phyloP scores from a whole-genome alignment of 345 rosid genomes.

The Cardamine resedifolia region DNA sequence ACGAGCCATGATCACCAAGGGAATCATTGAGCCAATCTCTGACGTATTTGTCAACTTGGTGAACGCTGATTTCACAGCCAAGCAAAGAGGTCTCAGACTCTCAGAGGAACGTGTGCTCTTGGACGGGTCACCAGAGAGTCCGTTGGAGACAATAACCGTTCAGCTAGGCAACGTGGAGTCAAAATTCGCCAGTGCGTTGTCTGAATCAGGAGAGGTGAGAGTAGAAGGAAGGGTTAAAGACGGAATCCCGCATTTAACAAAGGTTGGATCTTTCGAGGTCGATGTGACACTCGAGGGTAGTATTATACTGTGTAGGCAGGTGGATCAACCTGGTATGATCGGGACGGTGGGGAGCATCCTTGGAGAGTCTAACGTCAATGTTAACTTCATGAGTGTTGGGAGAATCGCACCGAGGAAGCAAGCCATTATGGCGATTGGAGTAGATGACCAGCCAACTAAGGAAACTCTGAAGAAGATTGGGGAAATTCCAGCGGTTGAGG shows the following conservation, averaged over 20 bases:
- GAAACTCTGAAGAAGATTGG: conserved; percentile 71
- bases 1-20: conserved; percentile 91
- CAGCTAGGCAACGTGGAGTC: conserved; percentile 78
- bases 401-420: conserved; percentile 88
- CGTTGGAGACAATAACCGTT: conserved; percentile 72
- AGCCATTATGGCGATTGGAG: conserved; percentile 94
- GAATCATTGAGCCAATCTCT: conserved; percentile 84
- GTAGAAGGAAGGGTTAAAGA: conserved; percentile 87
- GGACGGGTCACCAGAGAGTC: conserved; percentile 79
- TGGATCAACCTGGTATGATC: conserved; percentile 92
- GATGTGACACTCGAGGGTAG: conserved; percentile 91
- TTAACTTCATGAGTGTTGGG: conserved; percentile 88
- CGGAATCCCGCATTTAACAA: conserved; percentile 77
- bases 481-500: conserved; percentile 66
- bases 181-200: conserved; percentile 76
- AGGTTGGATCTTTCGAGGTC: conserved; percentile 79
- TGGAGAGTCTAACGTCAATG: conserved; percentile 81
- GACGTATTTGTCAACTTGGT: conserved; percentile 78
- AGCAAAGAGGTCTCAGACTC: conserved; percentile 80
- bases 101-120: conserved; percentile 70
- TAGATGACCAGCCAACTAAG: conserved; percentile 69
- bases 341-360: conserved; percentile 75
- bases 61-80: conserved; percentile 87
- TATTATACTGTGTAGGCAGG: conserved; percentile 80
- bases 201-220: conserved; percentile 73